Evolutionary conservation across 306 rosid species (phyloP), one percentile per base, ranked within the genome.

Genomic region (Trifolium dubium): DNA sequence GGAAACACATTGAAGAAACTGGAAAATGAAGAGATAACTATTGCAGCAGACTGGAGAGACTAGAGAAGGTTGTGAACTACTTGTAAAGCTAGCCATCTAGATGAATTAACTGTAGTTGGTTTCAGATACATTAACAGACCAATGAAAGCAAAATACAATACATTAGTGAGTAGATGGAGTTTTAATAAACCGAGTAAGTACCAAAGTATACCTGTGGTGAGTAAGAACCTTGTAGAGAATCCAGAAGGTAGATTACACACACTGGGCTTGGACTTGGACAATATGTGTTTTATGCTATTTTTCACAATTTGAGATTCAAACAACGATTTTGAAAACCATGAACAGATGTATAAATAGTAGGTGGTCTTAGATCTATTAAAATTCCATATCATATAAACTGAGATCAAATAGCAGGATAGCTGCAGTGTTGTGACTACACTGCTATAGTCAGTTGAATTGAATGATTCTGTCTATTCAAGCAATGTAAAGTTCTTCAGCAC

Each of bases 251-350:
- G 40, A 7, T 37, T 6, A 29, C 39, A 6, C 18, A 13, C 18
- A 12, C 64, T 30, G 40, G 30, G 19, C 39, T 59, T 59, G 34
- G n/a, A 4, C 34, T 19, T 29, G 43, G 15, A 59, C 40, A 59
- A 7, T 17, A 31, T 58, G 39, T 6, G 29, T 30, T 56, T 59
- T 59, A 31, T 54, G 61, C 61, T 9, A 55, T 55, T 19, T 55
- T 55, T 55, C 61, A 55, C 61, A 55, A 23, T 23, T 23, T 55
- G 32, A 55, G 61, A 55, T 13, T 30, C 64, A 59, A 58, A 59
- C 40, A 37, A 59, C 5, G 40, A 59, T 30, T 59, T 29, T 59
- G 18, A 59, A 59, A 59, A 59, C 64, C 64, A 5, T 31, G 10
- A 59, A 30, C 39, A 13, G 37, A 59, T 12, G 10, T 30, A 31